Base-by-base conservation (phyloP, 73 alveolate genomes). In the Paramecium sonneborni region DNA sequence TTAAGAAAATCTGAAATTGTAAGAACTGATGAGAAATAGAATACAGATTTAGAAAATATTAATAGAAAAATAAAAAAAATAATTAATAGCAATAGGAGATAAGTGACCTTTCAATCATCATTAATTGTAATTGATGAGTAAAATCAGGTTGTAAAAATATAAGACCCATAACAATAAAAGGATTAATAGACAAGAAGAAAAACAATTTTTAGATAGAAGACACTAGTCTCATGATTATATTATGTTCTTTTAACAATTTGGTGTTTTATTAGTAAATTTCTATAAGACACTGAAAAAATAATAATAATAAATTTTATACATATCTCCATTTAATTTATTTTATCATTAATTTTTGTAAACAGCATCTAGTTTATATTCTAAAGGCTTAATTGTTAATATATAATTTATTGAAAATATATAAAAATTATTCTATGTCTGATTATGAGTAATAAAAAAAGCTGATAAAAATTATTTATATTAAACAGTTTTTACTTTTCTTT, bases 51-150 rank as follows among this genome's bases (percentile, higher is more conserved):
- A 62, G 84, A 62, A 62, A 30, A 5, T 26, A 26, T 62, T 26
- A 62, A 28, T 62, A 62, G 44, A 24, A 62, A 62, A 32, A 62
- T 62, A 12, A 62, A 62, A 32, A 26, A 62, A 32, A 62, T 62
- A 21, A 62, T 62, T 3, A 62, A 62, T 62, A 62, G 84, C 84
- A 62, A 62, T 3, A 62, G 18, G 84, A 62, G 84, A 62, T 30
- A 62, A 62, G 84, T 62, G 26, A 62, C 84, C 10, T 62, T 62
- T 32, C 24, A 62, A 62, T 62, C 48, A 30, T 62, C 84, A 30
- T 32, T 62, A 62, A 32, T 62, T 0, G 84, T 62, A 30, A 32
- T 62, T 26, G 84, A 62, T 26, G 84, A 62, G 10, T 32, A 62
- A 62, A 62, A 62, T 62, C 39, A 62, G 24, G 24, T 62, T 26